Base-by-base conservation (phyloP, 2,329 filamentous ascomycete species). In the Apiospora marii region DNA sequence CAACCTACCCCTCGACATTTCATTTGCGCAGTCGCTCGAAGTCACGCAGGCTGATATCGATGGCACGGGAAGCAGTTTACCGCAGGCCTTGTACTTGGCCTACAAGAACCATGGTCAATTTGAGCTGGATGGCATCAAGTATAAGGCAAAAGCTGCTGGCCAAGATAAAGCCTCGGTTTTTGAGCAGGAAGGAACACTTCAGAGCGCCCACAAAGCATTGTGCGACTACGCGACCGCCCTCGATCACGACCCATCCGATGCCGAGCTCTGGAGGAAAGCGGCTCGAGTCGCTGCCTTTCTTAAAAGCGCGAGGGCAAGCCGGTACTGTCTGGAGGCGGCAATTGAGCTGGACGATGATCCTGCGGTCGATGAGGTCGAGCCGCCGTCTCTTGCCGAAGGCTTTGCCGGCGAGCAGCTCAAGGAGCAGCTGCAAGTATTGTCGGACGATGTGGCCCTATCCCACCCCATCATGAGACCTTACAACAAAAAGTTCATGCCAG, bases 51-150 rank as follows among this genome's bases (percentile, higher is more conserved):
- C 89, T 72, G 90, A 91, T 69, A 89, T 90, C 68, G 94, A 97
- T 75, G 92, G 90, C 41, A 91, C 91, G 2, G 94, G 92, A 22
- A 96, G 93, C 79, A 96, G 92, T 68, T 85, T 98, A 13, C 92
- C 94, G 0, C 95, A 98, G 79, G 95, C 97, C 14, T 87, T 98
- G 27, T 98, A 98, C 79, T 88, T 99, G 10, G 93, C 96, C 1
- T 94, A 97, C 86, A 99, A 98, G 82, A 99, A 98, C 78, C 92
- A 96, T 83, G 96, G 95, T 58, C 94, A 98, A 79, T 98, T 97
- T 79, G 86, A 92, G 72, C 86, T 99, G n/a, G 96, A 99, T 80
- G 85, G 84, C 72, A 89, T 92, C 76, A 91, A 87, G 77, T 84
- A 89, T 81, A 87, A 83, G 67, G 81, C 84, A 14, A 84, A 83